A percentile compares a stretch with the other conserved stretches of the same genome.
phyloP scores from a whole-genome alignment of 2,329 filamentous ascomycete species.

The Hirsutella rhossiliensis region DNA sequence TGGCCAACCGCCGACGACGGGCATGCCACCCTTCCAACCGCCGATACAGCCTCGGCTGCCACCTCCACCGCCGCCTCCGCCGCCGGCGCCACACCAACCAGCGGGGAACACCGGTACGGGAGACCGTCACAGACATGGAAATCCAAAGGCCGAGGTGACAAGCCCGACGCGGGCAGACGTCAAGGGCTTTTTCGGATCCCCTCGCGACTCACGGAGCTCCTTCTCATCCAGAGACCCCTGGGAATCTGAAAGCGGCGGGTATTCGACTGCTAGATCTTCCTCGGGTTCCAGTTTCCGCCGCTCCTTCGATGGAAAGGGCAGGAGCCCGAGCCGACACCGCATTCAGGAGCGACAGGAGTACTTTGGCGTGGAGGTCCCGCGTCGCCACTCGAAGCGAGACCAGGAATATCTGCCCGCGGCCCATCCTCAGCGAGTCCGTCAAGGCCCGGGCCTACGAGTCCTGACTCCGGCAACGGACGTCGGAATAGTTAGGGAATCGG shows the following conservation, averaged over 20 bases:
- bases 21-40: neutral
- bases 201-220: conserved; percentile 8
- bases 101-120: neutral
- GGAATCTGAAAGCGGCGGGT: conserved; percentile 4
- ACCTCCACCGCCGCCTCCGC: neutral
- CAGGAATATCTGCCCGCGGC: neutral
- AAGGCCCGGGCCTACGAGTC: too few relatives aligned
- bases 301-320: conserved; percentile 4
- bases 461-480: too few relatives aligned
- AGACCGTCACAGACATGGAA: neutral
- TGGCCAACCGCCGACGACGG: neutral
- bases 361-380: neutral
- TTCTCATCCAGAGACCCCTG: conserved; percentile 1
- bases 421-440: too few relatives aligned
- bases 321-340: conserved; percentile 3
- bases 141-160: neutral
- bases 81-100: neutral
- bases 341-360: conserved; percentile 4
- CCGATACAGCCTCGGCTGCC: neutral
- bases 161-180: too few relatives aligned
- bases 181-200: neutral
- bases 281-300: conserved; percentile 5
- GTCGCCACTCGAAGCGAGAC: neutral
- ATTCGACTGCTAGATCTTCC: conserved; percentile 10
- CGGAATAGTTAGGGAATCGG: too few relatives aligned